Evolutionary conservation across 768 basidiomycete species (phyloP).

Genomic region (Kwoniella dejecticola): DNA sequence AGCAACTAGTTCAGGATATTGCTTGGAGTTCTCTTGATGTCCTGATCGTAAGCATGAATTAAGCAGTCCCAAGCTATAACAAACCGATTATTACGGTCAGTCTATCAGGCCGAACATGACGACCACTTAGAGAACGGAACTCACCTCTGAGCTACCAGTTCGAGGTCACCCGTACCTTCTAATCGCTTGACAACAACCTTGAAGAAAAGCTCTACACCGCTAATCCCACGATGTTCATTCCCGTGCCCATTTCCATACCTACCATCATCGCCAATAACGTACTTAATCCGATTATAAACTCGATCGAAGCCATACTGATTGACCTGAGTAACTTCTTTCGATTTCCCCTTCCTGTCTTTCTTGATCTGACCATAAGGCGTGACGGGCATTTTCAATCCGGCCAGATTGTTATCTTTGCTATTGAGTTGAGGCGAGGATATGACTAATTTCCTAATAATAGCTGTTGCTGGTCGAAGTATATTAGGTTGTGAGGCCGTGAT

Average conservation of each 20-base stretch:
- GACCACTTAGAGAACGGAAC: too few species aligned
- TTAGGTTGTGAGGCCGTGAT: slow-evolving; percentile 40
- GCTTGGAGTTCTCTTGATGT: slow-evolving; percentile 25
- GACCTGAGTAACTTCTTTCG: not conserved
- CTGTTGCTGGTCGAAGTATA: slow-evolving; percentile 47
- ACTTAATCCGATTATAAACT: slow-evolving; percentile 31
- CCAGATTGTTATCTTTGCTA: not conserved
- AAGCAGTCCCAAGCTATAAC: slow-evolving; percentile 37
- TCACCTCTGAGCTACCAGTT: slow-evolving; percentile 46
- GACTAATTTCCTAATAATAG: slow-evolving; percentile 45
- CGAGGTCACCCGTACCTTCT: slow-evolving; percentile 46
- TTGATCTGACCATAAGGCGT: slow-evolving; percentile 21
- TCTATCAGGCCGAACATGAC: not conserved
- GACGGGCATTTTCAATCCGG: slow-evolving; percentile 20
- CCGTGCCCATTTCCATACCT: too few species aligned
- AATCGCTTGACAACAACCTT: slow-evolving; percentile 36
- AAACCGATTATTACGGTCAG: not conserved
- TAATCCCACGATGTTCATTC: not conserved
- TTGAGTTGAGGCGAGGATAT: slow-evolving; percentile 34
- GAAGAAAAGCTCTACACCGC: slow-evolving; percentile 25
- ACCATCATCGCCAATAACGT: slow-evolving; percentile 7
- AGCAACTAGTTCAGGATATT: slow-evolving; percentile 32
- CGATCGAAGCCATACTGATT: slow-evolving; percentile 39
- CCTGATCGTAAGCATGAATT: slow-evolving; percentile 39
- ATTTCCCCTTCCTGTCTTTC: slow-evolving; percentile 31